phyloP scores from a whole-genome alignment of 2,329 filamentous ascomycete genomes.

The Penicillium fuscoglaucum region DNA sequence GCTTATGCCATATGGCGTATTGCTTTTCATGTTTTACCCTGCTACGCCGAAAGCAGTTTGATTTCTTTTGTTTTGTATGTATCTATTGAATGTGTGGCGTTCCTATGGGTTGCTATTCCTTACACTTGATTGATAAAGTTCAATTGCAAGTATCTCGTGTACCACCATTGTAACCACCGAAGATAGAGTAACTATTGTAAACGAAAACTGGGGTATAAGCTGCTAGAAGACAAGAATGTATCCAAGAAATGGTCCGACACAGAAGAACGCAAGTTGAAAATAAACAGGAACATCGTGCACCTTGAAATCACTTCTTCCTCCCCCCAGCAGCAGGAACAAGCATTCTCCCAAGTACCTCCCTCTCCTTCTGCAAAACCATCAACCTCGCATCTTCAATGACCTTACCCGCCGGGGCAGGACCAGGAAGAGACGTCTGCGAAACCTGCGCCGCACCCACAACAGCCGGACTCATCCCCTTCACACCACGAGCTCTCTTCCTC shows the following conservation, averaged over 20 bases:
- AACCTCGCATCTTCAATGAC: constrained; percentile 64
- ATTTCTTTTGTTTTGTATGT: constrained; percentile 22
- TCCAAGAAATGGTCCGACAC: neutral
- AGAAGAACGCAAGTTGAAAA: neutral
- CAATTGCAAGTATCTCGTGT: neutral
- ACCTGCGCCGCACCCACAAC: constrained; percentile 20
- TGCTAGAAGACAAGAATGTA: neutral
- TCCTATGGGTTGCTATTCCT: constrained; percentile 2
- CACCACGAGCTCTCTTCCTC: constrained; percentile 41
- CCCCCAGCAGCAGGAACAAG: constrained; percentile 47
- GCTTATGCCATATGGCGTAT: neutral
- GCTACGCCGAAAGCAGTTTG: neutral
- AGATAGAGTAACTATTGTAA: neutral
- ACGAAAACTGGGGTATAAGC: constrained; percentile 4
- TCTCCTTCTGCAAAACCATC: constrained; percentile 65
- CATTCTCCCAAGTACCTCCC: constrained; percentile 65
- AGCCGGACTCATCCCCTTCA: constrained; percentile 19
- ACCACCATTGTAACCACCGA: neutral
- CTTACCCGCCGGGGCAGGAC: constrained; percentile 52
- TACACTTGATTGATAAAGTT: neutral
- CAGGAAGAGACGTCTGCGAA: constrained; percentile 19
- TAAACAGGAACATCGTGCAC: neutral
- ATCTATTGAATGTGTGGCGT: constrained; percentile 26
- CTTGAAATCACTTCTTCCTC: constrained; percentile 30
- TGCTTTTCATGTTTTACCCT: neutral